phyloP scores from a whole-genome alignment of 2,329 filamentous ascomycete species.

The Talaromyces islandicus region DNA sequence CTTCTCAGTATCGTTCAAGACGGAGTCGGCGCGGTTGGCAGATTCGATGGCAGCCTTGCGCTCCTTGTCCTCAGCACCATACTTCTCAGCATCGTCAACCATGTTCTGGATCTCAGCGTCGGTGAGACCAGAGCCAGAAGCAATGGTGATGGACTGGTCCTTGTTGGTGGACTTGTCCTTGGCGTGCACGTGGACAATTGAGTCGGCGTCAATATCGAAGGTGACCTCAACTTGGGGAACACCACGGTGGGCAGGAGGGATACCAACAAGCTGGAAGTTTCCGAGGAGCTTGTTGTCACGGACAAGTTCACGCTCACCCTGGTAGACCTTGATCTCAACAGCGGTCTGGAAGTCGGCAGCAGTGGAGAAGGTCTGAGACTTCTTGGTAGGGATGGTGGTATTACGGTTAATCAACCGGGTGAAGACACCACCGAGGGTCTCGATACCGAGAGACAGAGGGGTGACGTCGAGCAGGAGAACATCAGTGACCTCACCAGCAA shows the following conservation, averaged over 20 bases:
- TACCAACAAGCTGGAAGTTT: slow-evolving; percentile 98
- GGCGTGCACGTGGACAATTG: slow-evolving; percentile 94
- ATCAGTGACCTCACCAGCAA: slow-evolving; percentile 94
- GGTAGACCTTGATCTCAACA: slow-evolving; percentile 99
- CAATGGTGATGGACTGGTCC: slow-evolving; percentile 99
- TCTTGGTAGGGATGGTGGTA: slow-evolving; percentile 98
- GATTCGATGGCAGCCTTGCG: slow-evolving; percentile 92
- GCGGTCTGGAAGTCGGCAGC: slow-evolving; percentile 97
- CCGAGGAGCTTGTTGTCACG: slow-evolving; percentile 97
- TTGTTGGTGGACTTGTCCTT: slow-evolving; percentile 99
- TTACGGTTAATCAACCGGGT: slow-evolving; percentile 98
- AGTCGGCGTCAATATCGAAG: slow-evolving; percentile 97
- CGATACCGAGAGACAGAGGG: slow-evolving; percentile 93
- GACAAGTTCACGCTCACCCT: slow-evolving; percentile 99
- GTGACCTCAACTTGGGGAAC: slow-evolving; percentile 96
- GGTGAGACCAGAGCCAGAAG: slow-evolving; percentile 92
- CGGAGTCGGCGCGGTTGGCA: slow-evolving; percentile 94
- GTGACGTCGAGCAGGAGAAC: slow-evolving; percentile 93
- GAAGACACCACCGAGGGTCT: slow-evolving; percentile 97
- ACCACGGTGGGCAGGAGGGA: slow-evolving; percentile 91
- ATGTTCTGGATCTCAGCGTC: slow-evolving; percentile 93
- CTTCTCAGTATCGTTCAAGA: slow-evolving; percentile 97
- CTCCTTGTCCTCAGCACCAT: slow-evolving; percentile 90
- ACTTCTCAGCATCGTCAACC: slow-evolving; percentile 97
- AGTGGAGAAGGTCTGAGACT: slow-evolving; percentile 96